Conservation (phyloP, 2,329 filamentous ascomycete genomes). For the Aspergillus neoniger region DNA sequence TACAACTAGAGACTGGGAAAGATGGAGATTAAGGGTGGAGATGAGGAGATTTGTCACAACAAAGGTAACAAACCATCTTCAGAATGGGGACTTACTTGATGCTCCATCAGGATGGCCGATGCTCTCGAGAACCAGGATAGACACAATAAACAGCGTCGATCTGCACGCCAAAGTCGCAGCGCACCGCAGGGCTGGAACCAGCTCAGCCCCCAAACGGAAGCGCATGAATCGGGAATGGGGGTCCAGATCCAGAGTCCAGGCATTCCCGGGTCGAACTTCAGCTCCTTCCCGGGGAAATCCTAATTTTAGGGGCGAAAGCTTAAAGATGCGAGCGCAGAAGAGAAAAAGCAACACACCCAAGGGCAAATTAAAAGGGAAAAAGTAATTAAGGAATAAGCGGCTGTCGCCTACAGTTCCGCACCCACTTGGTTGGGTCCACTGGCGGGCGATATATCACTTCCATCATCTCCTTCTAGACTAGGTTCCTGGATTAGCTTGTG, state of each 20-base stretch:
- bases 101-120: background rate
- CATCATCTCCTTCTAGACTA: background rate
- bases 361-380: background rate
- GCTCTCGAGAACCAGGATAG: background rate
- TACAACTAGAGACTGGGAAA: background rate
- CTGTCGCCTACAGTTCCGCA: constrained; percentile 1
- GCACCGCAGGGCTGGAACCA: constrained; percentile 16
- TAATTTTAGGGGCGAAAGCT: constrained; percentile 6
- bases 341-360: background rate
- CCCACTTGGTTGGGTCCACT: constrained; percentile 1
- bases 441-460: constrained; percentile 10
- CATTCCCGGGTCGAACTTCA: constrained; percentile 3
- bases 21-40: background rate
- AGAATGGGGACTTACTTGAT: background rate
- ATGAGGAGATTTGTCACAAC: background rate
- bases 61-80: background rate
- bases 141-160: constrained; percentile 9
- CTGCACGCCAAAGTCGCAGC: constrained; percentile 19
- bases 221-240: background rate
- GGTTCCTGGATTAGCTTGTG: background rate
- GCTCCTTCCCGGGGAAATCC: background rate
- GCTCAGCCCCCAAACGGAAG: constrained; percentile 10
- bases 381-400: background rate
- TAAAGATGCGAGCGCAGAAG: background rate
- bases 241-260: background rate